These are phyloP conservation scores for Melampsora americana DNA, from an alignment of 1,284 basidiomycete genomes.

Conservation along the genomic window DNA sequence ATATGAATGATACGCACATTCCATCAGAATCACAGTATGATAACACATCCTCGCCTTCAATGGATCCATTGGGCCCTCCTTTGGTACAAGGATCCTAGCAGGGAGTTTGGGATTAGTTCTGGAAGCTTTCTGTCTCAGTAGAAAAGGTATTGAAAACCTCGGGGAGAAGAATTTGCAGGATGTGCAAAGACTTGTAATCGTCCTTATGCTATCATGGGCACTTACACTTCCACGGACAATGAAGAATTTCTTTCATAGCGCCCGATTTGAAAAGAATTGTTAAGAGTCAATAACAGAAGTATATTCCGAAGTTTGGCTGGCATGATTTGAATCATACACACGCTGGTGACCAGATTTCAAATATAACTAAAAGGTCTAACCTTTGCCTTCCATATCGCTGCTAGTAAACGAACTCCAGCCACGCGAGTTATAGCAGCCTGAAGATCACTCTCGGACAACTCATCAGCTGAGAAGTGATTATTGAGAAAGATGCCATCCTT, in stretches of 20 bases:
- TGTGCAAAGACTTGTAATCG: not conserved
- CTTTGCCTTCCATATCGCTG: slow-evolving; percentile 39
- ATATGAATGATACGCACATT: slow-evolving; percentile 1
- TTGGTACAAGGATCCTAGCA: slow-evolving; percentile 10
- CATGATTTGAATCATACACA: not conserved
- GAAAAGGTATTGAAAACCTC: not conserved
- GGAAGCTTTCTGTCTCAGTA: no score
- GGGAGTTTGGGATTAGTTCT: not conserved
- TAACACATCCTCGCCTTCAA: slow-evolving; percentile 16
- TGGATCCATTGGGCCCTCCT: slow-evolving; percentile 32
- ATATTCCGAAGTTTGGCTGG: not conserved
- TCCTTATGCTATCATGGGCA: not conserved
- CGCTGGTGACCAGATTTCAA: not conserved
- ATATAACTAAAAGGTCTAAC: not conserved
- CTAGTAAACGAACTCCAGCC: slow-evolving; percentile 18
- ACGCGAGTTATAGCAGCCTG: slow-evolving; percentile 16
- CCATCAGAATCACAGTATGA: slow-evolving; percentile 29
- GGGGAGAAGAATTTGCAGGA: not conserved
- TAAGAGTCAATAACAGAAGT: not conserved
- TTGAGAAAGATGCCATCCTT: slow-evolving; percentile 36
- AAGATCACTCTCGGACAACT: slow-evolving; percentile 19
- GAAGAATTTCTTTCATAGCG: slow-evolving; percentile 14
- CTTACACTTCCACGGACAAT: slow-evolving; percentile 26
- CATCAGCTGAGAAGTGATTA: slow-evolving; percentile 18
- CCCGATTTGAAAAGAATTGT: not conserved